These are phyloP conservation scores for Dothideomycetes sp. DNA, from an alignment of 2,329 filamentous ascomycete species.

Conservation along the genomic window DNA sequence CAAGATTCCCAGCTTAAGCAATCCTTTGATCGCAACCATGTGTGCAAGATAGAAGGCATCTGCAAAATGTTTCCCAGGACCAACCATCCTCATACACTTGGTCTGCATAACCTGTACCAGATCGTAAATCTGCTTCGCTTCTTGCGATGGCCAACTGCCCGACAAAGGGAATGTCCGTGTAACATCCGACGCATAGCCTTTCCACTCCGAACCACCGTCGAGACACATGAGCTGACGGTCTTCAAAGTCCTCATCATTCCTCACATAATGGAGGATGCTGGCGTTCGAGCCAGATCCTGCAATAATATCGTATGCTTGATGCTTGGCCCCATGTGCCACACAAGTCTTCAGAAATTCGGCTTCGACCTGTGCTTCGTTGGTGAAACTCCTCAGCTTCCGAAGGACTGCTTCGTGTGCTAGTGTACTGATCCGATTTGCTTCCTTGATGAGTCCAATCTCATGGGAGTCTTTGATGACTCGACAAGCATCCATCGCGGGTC, in stretches of 20 bases:
- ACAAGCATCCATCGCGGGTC: slow-evolving; percentile 66
- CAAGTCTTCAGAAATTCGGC: slow-evolving; percentile 67
- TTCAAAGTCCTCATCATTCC: slow-evolving; percentile 63
- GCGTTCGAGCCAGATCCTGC: slow-evolving; percentile 76
- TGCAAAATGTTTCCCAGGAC: slow-evolving; percentile 61
- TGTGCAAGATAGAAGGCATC: slow-evolving; percentile 66
- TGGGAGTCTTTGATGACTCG: slow-evolving; percentile 77
- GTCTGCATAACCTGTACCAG: slow-evolving; percentile 76
- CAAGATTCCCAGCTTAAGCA: slow-evolving; percentile 64
- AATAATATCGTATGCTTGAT: slow-evolving; percentile 83
- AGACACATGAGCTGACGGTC: slow-evolving; percentile 68
- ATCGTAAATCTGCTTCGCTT: slow-evolving; percentile 64
- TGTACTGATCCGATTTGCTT: slow-evolving; percentile 72
- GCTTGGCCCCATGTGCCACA: slow-evolving; percentile 60
- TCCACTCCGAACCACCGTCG: slow-evolving; percentile 79
- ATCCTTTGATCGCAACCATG: slow-evolving; percentile 59
- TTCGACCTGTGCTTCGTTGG: slow-evolving; percentile 75
- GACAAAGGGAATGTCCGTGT: slow-evolving; percentile 78
- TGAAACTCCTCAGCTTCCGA: slow-evolving; percentile 50
- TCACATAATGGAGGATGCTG: slow-evolving; percentile 75
- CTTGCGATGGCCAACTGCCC: slow-evolving; percentile 56
- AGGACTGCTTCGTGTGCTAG: slow-evolving; percentile 69
- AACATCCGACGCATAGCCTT: slow-evolving; percentile 80
- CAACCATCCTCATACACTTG: slow-evolving; percentile 59
- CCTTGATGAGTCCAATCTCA: slow-evolving; percentile 73